Base-by-base conservation (phyloP, 352 stramenopile genomes). In the Phytophthora pluvialis region DNA sequence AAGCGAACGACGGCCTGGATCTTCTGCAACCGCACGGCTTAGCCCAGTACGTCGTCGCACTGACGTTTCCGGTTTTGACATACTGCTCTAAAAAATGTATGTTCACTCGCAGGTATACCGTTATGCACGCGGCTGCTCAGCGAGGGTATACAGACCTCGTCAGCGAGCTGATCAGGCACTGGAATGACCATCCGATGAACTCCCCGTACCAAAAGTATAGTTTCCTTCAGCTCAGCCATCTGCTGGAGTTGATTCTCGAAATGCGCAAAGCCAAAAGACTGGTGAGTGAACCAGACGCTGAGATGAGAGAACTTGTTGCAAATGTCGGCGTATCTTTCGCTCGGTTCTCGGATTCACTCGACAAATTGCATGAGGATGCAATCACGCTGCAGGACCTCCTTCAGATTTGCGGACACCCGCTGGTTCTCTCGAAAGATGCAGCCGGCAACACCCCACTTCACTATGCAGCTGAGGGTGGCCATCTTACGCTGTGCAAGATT, bases 381-480 rank as follows among this genome's bases (percentile, higher is more conserved):
- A 72, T 91, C 11, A 81, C 77, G 10, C 43, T 94, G 7, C 73
- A 83, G 49, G 80, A 94, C 35, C 60, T 94, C 29, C 52, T 94
- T 8, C 67, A 73, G 26, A 91, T 94, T 43, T 91, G 80, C 35
- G 86, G 86, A 3, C 86, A 93, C 16, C 86, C 86, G 1, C 67
- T 94, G 4, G 81, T 85, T 40, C 67, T 91, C 2, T 79, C 71
- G 15, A 83, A 79, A 56, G 86, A 94, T 32, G 71, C 81, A 9
- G 51, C 72, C 1, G 86, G 86, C 4, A 94, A 93, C 47, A 93
- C 83, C 1, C 86, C 83, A 32, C 72, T 94, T 7, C 86, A 94
- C 39, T 93, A 91, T 31, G 83, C 86, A 2, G 83, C 86, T 3
- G 86, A 94, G 68, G 86, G 83, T 2, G 86, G 86, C 0, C 90